Conservation (phyloP, 2,329 filamentous ascomycete species). For the Leptographium lundbergii region DNA sequence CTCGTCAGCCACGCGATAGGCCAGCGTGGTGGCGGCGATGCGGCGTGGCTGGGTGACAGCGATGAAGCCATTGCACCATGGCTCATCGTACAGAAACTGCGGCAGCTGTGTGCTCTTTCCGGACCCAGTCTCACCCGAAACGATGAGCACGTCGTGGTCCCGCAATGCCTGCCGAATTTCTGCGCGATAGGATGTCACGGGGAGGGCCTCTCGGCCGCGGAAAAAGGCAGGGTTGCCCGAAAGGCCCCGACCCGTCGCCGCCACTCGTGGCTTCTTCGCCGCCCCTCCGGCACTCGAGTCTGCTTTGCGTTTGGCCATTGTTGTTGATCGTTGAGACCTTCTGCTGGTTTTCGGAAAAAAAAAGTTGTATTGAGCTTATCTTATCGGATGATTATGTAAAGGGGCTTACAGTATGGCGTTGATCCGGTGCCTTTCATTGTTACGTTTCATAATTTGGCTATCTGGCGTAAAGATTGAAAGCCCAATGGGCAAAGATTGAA, state of each 20-base stretch:
- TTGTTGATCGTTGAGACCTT: too few relatives aligned
- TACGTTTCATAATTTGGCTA: too few relatives aligned
- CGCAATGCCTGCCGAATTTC: conserved; percentile 48
- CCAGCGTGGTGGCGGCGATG: conserved; percentile 85
- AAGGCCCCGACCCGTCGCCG: not conserved
- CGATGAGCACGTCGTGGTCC: conserved; percentile 54
- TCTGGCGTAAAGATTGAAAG: too few relatives aligned
- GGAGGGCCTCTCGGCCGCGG: conserved; percentile 52
- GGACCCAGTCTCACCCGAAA: conserved; percentile 89
- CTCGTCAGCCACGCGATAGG: conserved; percentile 76
- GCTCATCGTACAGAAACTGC: conserved; percentile 68
- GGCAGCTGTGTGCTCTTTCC: conserved; percentile 96
- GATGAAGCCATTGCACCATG: conserved; percentile 81
- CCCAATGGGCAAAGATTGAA: too few relatives aligned
- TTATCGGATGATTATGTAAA: too few relatives aligned
- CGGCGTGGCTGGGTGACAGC: conserved; percentile 90
- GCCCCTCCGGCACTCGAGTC: too few relatives aligned
- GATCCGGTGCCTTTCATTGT: too few relatives aligned
- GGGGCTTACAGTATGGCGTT: too few relatives aligned
- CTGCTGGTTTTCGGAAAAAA: too few relatives aligned
- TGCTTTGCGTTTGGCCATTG: too few relatives aligned
- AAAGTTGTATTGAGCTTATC: too few relatives aligned
- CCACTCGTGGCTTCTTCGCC: not conserved
- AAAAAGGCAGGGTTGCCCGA: conserved; percentile 13
- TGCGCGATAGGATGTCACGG: conserved; percentile 64